phyloP scores from a whole-genome alignment of 1,284 basidiomycete genomes.

The Testicularia cyperi region DNA sequence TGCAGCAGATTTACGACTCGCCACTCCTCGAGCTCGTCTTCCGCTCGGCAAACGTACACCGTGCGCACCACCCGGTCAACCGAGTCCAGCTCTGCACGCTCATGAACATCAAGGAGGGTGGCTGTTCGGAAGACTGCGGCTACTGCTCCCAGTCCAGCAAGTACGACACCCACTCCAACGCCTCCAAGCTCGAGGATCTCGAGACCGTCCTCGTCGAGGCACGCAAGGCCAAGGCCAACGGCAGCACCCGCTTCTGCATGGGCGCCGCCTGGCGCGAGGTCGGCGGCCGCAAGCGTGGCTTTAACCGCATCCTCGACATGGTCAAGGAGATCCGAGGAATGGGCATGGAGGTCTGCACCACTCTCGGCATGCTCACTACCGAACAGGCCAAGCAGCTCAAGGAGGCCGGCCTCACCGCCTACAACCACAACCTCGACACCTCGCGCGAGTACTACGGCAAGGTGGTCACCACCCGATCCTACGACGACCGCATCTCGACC shows the following conservation, averaged over 20 bases:
- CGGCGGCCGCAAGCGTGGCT: slow-evolving; percentile 87
- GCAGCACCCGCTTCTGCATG: slow-evolving; percentile 97
- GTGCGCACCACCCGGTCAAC: slow-evolving; percentile 79
- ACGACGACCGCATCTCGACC: slow-evolving; percentile 88
- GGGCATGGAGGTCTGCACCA: slow-evolving; percentile 81
- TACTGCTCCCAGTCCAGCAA: slow-evolving; percentile 96
- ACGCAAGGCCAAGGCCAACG: slow-evolving; percentile 88
- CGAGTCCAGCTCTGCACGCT: slow-evolving; percentile 95
- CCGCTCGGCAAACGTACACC: slow-evolving; percentile 69
- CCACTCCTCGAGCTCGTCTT: slow-evolving; percentile 58
- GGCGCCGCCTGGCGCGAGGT: slow-evolving; percentile 98
- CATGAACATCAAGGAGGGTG: slow-evolving; percentile 93
- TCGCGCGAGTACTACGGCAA: slow-evolving; percentile 94
- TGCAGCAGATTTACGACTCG: slow-evolving; percentile 54
- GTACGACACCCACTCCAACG: slow-evolving; percentile 85
- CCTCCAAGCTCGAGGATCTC: slow-evolving; percentile 82
- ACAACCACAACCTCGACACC: slow-evolving; percentile 98
- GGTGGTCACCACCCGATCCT: slow-evolving; percentile 90
- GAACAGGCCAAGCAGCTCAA: slow-evolving; percentile 85
- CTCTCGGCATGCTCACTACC: slow-evolving; percentile 90
- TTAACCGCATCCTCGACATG: slow-evolving; percentile 91
- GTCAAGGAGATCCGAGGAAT: slow-evolving; percentile 67
- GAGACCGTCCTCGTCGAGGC: slow-evolving; percentile 79
- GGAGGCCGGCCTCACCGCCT: slow-evolving; percentile 92
- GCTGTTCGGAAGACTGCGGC: slow-evolving; percentile 95